These are phyloP conservation scores for Moesziomyces sp. DNA, from an alignment of 1,284 basidiomycete genomes.

Conservation along the genomic window DNA sequence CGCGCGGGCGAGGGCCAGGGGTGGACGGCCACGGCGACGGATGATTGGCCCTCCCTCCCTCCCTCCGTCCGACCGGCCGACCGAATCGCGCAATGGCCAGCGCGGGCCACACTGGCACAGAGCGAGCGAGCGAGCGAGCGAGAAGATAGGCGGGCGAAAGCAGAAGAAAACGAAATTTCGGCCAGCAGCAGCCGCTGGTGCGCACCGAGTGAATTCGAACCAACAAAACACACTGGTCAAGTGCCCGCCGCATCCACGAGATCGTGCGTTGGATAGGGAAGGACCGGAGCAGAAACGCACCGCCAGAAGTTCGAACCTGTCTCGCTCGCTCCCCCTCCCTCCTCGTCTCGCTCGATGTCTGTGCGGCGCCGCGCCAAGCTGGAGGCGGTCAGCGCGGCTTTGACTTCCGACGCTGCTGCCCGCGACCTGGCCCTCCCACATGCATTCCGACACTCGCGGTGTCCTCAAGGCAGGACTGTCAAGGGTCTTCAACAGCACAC, in stretches of 20 bases:
- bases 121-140: slow-evolving; percentile 3
- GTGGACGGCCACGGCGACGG: slow-evolving; percentile 9
- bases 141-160: background rate
- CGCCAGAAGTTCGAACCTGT: slow-evolving; percentile 22
- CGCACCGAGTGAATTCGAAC: slow-evolving; percentile 8
- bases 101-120: background rate
- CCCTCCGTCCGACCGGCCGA: slow-evolving; percentile 4
- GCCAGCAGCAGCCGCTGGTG: background rate
- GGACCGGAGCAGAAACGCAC: slow-evolving; percentile 33
- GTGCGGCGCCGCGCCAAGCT: slow-evolving; percentile 14
- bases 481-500: too few relatives aligned
- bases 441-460: too few relatives aligned
- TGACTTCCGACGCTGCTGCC: too few relatives aligned
- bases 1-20: slow-evolving; percentile 15
- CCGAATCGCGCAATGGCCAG: background rate
- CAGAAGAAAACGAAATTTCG: slow-evolving; percentile 10
- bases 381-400: slow-evolving; percentile 2
- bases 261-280: slow-evolving; percentile 39
- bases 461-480: too few relatives aligned
- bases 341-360: background rate
- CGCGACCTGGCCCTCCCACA: too few relatives aligned
- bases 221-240: slow-evolving; percentile 17
- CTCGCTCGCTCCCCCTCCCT: too few relatives aligned
- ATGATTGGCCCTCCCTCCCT: slow-evolving; percentile 18
- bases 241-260: slow-evolving; percentile 13